phyloP scores from a whole-genome alignment of 768 basidiomycete genomes.

The Pleurotus ostreatus region DNA sequence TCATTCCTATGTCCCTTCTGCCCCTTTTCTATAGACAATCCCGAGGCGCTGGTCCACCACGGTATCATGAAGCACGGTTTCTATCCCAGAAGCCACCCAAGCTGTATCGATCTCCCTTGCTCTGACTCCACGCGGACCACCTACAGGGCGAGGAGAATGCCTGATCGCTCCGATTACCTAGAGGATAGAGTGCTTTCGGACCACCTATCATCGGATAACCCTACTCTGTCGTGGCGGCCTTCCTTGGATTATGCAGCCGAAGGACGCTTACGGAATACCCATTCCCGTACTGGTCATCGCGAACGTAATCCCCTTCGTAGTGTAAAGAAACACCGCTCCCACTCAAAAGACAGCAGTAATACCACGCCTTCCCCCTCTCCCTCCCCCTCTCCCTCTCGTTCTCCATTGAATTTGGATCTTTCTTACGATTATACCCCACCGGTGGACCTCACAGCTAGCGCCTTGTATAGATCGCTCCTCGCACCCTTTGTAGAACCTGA shows the following conservation, averaged over 20 bases:
- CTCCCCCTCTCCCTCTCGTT: neutral
- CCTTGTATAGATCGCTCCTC: neutral
- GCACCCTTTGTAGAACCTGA: neutral
- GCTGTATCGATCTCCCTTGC: neutral
- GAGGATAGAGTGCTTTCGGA: too few species aligned
- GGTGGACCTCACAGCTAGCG: neutral
- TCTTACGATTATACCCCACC: neutral
- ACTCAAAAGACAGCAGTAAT: neutral
- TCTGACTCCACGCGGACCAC: neutral
- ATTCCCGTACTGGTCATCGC: neutral
- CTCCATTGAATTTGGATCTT: neutral
- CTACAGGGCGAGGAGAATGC: neutral
- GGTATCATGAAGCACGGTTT: slow-evolving; percentile 6
- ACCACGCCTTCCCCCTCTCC: neutral
- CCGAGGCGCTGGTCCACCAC: neutral
- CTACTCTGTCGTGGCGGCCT: neutral
- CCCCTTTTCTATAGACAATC: neutral
- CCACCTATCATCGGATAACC: neutral
- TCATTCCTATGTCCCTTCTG: neutral
- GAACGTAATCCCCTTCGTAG: neutral
- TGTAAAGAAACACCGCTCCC: neutral
- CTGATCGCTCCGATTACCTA: too few species aligned
- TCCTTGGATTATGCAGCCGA: neutral
- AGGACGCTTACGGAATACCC: neutral
- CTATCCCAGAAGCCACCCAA: neutral